A percentile compares a stretch with the other conserved stretches of the same genome.
phyloP scores from a whole-genome alignment of 2,329 filamentous ascomycete genomes.

The Colletotrichum graminicola region DNA sequence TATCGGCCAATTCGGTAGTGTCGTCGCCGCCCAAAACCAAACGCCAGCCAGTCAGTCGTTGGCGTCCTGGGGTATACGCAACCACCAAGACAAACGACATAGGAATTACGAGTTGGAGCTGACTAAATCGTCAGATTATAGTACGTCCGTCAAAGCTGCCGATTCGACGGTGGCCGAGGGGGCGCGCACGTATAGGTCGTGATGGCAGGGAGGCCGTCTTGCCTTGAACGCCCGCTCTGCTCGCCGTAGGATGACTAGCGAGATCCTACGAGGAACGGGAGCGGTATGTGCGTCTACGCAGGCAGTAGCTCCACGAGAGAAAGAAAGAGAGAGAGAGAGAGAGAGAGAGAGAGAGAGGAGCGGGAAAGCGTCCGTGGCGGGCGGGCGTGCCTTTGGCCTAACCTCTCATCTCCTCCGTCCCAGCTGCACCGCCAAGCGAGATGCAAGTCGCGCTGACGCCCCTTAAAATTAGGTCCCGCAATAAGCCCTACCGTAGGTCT shows the following conservation, averaged over 20 bases:
- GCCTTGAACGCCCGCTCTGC: neutral
- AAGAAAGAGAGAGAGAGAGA: neutral
- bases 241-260: neutral
- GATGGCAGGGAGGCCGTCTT: neutral
- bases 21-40: neutral
- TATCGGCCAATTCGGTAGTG: neutral
- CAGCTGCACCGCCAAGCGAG: neutral
- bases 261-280: no score
- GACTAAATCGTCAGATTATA: neutral
- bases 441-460: neutral
- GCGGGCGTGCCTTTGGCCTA: neutral
- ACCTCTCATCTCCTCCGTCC: neutral
- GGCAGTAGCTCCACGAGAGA: neutral
- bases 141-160: neutral
- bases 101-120: neutral
- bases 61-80: neutral
- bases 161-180: neutral
- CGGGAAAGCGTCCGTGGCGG: neutral
- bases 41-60: neutral
- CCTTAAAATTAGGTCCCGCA: neutral
- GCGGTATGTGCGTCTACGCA: neutral
- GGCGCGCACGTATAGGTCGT: neutral
- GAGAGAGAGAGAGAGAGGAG: no score
- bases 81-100: neutral
- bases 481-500: conserved; percentile 27